A percentile compares a stretch with the other conserved stretches of the same genome.
Conservation (phyloP, 1,284 basidiomycete species). For the Puccinia hordei region DNA sequence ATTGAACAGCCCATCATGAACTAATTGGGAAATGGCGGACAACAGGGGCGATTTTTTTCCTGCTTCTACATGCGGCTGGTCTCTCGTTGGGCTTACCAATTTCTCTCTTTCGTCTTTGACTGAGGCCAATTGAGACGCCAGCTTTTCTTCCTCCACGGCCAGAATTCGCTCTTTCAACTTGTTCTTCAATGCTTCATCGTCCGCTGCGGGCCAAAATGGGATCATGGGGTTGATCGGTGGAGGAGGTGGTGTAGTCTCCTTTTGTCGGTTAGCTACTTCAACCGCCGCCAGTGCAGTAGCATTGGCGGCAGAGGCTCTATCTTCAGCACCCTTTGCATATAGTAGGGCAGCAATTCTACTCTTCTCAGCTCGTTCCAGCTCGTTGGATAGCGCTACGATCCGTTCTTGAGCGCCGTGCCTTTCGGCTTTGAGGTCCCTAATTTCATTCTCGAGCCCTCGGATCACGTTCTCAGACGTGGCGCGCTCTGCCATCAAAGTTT, state of each 20-base stretch:
- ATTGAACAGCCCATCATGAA: conserved; percentile 24
- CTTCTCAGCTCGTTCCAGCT: conserved; percentile 42
- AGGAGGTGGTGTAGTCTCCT: conserved; percentile 10
- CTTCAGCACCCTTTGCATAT: conserved; percentile 43
- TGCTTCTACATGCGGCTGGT: background rate
- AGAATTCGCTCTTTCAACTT: conserved; percentile 46
- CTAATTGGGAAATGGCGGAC: conserved; percentile 15
- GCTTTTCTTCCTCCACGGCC: conserved; percentile 44
- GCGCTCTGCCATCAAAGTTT: conserved; percentile 39
- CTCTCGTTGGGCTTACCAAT: conserved; percentile 26
- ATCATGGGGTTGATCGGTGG: conserved; percentile 9
- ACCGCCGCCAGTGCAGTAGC: conserved; percentile 25
- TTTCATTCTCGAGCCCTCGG: conserved; percentile 19
- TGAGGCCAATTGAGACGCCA: conserved; percentile 35
- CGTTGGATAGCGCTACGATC: background rate
- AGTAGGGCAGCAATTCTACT: conserved; percentile 37
- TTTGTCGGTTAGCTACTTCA: conserved; percentile 11
- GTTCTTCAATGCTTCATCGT: conserved; percentile 44
- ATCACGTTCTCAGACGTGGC: conserved; percentile 25
- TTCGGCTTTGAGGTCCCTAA: conserved; percentile 5
- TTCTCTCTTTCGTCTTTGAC: conserved; percentile 47
- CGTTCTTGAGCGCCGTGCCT: conserved; percentile 8
- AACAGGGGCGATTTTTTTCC: background rate
- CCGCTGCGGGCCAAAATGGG: conserved; percentile 28
- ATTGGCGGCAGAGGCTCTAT: conserved; percentile 27